Conservation (phyloP, 208 protist species). For the Trichomonas gallinae region DNA sequence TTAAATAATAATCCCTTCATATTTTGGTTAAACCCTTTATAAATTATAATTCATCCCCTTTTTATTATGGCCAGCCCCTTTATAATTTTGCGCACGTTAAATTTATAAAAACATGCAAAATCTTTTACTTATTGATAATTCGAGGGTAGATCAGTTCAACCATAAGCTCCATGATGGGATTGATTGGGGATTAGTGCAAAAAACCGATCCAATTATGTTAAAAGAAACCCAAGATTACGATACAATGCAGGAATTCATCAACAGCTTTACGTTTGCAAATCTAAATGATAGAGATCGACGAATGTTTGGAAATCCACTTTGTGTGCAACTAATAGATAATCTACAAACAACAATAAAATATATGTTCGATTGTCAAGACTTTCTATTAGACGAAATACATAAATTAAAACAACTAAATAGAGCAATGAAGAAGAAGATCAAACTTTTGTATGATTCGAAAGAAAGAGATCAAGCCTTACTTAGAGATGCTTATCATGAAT, state of each 20-base stretch:
- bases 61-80: too few relatives aligned
- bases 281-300: background rate
- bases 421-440: background rate
- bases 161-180: background rate
- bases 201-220: background rate
- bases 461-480: background rate
- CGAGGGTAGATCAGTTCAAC: background rate
- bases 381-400: background rate
- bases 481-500: conserved; percentile 6
- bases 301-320: background rate
- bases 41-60: too few relatives aligned
- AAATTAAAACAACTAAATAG: background rate
- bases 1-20: too few relatives aligned
- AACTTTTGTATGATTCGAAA: background rate
- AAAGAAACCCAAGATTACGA: background rate
- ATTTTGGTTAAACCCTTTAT: too few relatives aligned
- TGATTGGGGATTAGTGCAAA: background rate
- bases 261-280: background rate
- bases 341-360: background rate
- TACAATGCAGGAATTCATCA: background rate
- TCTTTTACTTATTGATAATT: background rate
- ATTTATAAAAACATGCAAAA: background rate
- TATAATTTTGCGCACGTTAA: too few relatives aligned
- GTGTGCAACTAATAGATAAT: background rate
- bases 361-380: background rate